Conservation (phyloP, 257 asterid species). For the Catharanthus roseus region DNA sequence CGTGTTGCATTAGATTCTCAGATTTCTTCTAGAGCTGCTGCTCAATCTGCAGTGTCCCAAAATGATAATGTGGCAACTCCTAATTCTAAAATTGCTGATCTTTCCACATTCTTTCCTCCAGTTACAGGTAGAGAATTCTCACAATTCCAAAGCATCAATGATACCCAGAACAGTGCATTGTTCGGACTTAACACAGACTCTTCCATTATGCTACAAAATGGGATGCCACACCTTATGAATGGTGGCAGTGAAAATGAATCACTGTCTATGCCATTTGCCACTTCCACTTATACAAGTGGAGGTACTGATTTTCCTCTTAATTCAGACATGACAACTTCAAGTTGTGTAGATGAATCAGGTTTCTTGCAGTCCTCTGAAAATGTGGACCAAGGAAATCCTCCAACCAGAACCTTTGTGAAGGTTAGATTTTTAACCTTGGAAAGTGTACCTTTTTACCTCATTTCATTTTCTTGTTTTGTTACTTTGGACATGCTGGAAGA, state of each 20-base stretch:
- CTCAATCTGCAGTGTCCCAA: slow-evolving; percentile 54
- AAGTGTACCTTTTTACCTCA: not conserved
- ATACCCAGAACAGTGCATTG: slow-evolving; percentile 50
- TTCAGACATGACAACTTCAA: slow-evolving; percentile 70
- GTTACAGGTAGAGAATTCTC: slow-evolving; percentile 61
- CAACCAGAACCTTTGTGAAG: slow-evolving; percentile 78
- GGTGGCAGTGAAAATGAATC: slow-evolving; percentile 42
- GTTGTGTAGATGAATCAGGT: slow-evolving; percentile 84
- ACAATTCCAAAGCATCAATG: slow-evolving; percentile 44
- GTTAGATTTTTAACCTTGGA: slow-evolving; percentile 26
- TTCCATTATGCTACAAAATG: slow-evolving; percentile 41
- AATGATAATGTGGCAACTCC: slow-evolving; percentile 46
- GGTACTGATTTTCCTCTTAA: slow-evolving; percentile 56
- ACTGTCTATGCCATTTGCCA: slow-evolving; percentile 47
- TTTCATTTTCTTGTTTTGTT: not conserved
- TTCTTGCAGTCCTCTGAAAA: slow-evolving; percentile 82
- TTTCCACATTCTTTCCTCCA: slow-evolving; percentile 57
- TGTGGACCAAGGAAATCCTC: slow-evolving; percentile 58
- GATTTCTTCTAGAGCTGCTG: slow-evolving; percentile 42
- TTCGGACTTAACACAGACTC: slow-evolving; percentile 53
- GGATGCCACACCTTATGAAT: slow-evolving; percentile 40
- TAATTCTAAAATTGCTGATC: slow-evolving; percentile 58
- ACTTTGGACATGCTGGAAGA: not conserved
- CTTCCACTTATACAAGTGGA: slow-evolving; percentile 44
- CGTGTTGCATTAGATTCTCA: slow-evolving; percentile 71